Evolutionary conservation across 352 stramenopile species (phyloP).

Genomic region (Phytophthora meadii): DNA sequence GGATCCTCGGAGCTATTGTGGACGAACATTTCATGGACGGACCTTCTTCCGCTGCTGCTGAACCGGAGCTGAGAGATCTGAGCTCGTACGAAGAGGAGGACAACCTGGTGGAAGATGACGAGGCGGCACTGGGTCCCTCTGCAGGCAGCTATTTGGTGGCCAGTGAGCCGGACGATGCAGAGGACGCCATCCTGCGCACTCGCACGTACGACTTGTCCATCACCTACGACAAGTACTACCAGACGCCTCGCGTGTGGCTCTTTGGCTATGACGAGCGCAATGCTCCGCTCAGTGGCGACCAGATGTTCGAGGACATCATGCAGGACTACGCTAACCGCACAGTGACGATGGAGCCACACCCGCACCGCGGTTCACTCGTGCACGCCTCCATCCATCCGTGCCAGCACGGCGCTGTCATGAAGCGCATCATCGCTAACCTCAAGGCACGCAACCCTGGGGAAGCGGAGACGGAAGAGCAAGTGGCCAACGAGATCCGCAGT

Average conservation of each 20-base stretch:
- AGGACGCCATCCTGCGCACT: conserved; percentile 94
- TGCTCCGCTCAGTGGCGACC: conserved; percentile 87
- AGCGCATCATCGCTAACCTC: conserved; percentile 96
- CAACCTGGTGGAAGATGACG: conserved; percentile 80
- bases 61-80: conserved; percentile 53
- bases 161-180: conserved; percentile 83
- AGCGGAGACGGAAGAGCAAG: conserved; percentile 34
- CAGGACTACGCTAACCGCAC: conserved; percentile 99
- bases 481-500: conserved; percentile 74
- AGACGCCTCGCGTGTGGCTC: conserved; percentile 98
- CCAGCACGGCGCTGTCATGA: conserved; percentile 98
- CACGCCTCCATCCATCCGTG: conserved; percentile 98
- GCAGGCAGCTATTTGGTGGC: conserved; percentile 63
- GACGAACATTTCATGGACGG: conserved; percentile 67
- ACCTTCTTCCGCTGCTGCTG: conserved; percentile 11
- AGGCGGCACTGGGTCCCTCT: conserved; percentile 45
- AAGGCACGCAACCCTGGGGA: conserved; percentile 56
- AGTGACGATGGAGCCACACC: conserved; percentile 98
- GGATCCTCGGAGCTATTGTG: conserved; percentile 74
- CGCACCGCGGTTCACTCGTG: conserved; percentile 87
- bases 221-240: conserved; percentile 99
- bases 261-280: conserved; percentile 95
- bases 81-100: conserved; percentile 80
- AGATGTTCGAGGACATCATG: conserved; percentile 99
- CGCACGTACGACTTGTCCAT: conserved; percentile 99